A percentile compares a stretch with the other conserved stretches of the same genome.
Evolutionary conservation across 164 flowering plant genomes (phyloP).

Genomic region (Malania oleifera): DNA sequence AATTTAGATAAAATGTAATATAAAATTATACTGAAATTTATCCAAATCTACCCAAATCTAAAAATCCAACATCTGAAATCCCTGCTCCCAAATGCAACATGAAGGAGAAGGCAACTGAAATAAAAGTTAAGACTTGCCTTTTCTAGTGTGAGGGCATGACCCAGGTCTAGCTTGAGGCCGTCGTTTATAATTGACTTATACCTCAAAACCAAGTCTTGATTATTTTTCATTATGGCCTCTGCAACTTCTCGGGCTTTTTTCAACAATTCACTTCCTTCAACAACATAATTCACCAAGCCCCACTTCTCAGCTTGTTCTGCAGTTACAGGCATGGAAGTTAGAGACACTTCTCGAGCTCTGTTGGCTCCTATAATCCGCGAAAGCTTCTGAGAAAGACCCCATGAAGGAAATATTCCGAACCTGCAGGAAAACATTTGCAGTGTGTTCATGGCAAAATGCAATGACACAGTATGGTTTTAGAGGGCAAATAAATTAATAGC

Average conservation of each 20-base stretch:
- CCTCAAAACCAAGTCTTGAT: slow-evolving; percentile 71
- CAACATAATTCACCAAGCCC: slow-evolving; percentile 88
- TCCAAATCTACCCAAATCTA: no score
- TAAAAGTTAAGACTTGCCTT: no score
- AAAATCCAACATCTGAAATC: no score
- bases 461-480: no score
- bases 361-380: slow-evolving; percentile 78
- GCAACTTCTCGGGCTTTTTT: slow-evolving; percentile 77
- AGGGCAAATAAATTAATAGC: no score
- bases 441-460: no score
- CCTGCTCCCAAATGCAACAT: no score
- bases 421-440: slow-evolving; percentile 29
- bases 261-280: slow-evolving; percentile 57
- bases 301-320: slow-evolving; percentile 79
- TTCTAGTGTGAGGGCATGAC: slow-evolving; percentile 68
- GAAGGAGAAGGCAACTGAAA: no score
- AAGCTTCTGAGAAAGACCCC: slow-evolving; percentile 98
- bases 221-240: slow-evolving; percentile 67
- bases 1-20: no score
- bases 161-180: slow-evolving; percentile 69
- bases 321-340: slow-evolving; percentile 60
- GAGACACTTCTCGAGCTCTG: slow-evolving; percentile 83
- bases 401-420: slow-evolving; percentile 95
- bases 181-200: slow-evolving; percentile 85
- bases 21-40: no score